Base-by-base conservation (phyloP, 768 basidiomycete genomes). In the Suillus tomentosus region DNA sequence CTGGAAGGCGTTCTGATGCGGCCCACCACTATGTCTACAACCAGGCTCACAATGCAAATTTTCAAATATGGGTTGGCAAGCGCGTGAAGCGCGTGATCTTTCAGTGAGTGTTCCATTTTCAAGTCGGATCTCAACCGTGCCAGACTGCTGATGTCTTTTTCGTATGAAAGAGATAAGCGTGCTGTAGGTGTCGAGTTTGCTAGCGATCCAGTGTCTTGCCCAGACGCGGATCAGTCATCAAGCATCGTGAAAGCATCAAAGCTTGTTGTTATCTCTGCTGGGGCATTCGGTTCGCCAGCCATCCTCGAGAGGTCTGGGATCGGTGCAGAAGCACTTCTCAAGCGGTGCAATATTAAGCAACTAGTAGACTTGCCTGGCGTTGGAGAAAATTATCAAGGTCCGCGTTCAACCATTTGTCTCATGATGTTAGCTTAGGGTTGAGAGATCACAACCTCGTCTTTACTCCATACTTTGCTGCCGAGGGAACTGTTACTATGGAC, bases 231-330 rank as follows among this genome's bases (percentile, higher is more conserved):
- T 43, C 27, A 34, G 0, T 62, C 68, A 7, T 17, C 70, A 1
- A 50, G 60, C 13, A 67, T 59, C 0, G 79, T 72, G 5, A 71
- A 55, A 15, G 81, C 79, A 4, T 68, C 67, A 9, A 72, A 73
- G 39, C 65, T 82, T 7, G 77, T 82, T 10, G 72, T 82, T 0
- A 53, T 82, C 3, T 77, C 77, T 15, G 76, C 77, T 1, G 81
- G 82, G 1, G 60, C 80, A 0, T 74, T 82, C 27, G 80, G 80
- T 14, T 81, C 81, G 0, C 81, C 85, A 0, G 76, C 78, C 56
- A 79, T 89, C 22, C 79, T 89, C 8, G 84, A 88, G 68, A 78
- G 87, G 3, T 86, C 80, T 3, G 82, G 82, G 0, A 77, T 83
- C 15, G 82, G 82, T 2, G 65, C 71, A 6, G 65, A 64, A 53